These are phyloP conservation scores for Malassezia brasiliensis DNA, from an alignment of 1,284 basidiomycete species.

Conservation along the genomic window DNA sequence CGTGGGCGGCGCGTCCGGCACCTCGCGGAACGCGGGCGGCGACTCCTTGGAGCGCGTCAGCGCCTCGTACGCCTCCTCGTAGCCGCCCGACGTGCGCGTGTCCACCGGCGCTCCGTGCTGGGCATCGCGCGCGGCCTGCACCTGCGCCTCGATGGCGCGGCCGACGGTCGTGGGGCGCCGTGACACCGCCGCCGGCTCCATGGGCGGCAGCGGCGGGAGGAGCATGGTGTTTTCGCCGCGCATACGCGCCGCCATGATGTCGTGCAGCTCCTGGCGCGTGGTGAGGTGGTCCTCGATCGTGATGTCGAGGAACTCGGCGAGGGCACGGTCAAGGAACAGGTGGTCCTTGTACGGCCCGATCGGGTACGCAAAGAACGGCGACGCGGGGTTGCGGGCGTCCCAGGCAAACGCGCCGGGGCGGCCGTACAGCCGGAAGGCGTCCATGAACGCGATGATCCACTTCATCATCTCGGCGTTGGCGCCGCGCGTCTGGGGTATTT, in stretches of 20 bases:
- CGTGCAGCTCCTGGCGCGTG: constrained; percentile 33
- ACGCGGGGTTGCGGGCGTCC: constrained; percentile 51
- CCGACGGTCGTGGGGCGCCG: constrained; percentile 17
- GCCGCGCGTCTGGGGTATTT: constrained; percentile 21
- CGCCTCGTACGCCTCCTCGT: not conserved
- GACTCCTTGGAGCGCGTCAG: not conserved
- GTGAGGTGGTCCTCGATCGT: constrained; percentile 56
- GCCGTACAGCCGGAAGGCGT: constrained; percentile 47
- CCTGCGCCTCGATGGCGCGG: not conserved
- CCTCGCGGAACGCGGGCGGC: not conserved
- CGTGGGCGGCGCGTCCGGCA: too few relatives aligned
- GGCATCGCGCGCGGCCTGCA: constrained; percentile 1
- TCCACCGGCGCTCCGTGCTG: not conserved
- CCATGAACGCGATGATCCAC: constrained; percentile 62
- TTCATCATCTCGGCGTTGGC: constrained; percentile 70
- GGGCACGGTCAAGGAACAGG: constrained; percentile 78
- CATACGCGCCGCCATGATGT: constrained; percentile 46
- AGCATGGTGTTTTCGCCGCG: constrained; percentile 42
- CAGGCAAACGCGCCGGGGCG: constrained; percentile 33
- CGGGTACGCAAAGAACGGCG: constrained; percentile 47
- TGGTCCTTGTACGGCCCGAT: constrained; percentile 52
- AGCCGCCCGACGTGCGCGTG: not conserved
- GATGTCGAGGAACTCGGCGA: constrained; percentile 67
- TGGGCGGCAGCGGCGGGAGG: constrained; percentile 33
- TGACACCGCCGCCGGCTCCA: not conserved